Conservation (phyloP, 257 asterid genomes). For the Solanum virginianum region DNA sequence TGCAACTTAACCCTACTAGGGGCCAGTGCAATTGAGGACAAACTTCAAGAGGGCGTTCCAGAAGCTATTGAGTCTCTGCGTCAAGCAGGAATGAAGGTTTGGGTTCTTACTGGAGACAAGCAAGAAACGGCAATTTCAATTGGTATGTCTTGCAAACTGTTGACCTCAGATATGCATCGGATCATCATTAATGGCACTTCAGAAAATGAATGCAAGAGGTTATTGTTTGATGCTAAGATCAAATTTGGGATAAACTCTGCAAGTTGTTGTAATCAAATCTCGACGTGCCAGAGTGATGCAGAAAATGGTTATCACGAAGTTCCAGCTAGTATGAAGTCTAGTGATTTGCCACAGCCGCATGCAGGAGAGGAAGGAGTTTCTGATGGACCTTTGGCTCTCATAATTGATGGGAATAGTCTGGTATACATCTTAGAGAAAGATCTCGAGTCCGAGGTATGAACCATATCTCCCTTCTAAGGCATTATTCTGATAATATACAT, state of each 20-base stretch:
- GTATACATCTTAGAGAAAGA: constrained; percentile 94
- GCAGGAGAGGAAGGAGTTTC: constrained; percentile 31
- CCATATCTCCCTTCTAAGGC: neutral
- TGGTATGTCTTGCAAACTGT: constrained; percentile 88
- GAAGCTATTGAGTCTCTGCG: constrained; percentile 92
- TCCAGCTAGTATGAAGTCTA: constrained; percentile 32
- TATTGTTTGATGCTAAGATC: constrained; percentile 68
- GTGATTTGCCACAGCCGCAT: constrained; percentile 24
- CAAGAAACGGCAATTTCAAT: constrained; percentile 98
- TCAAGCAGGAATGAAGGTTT: constrained; percentile 94
- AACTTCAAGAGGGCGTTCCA: constrained; percentile 92
- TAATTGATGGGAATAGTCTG: constrained; percentile 96
- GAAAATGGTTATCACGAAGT: constrained; percentile 42
- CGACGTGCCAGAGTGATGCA: constrained; percentile 22
- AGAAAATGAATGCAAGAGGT: constrained; percentile 76
- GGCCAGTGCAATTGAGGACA: constrained; percentile 97
- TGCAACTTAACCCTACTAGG: constrained; percentile 82
- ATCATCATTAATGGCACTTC: constrained; percentile 83
- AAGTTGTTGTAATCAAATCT: constrained; percentile 16
- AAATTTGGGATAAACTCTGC: constrained; percentile 40
- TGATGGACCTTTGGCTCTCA: constrained; percentile 57
- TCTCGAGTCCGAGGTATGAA: constrained; percentile 67
- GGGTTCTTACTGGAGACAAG: constrained; percentile 99
- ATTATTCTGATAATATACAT: neutral
- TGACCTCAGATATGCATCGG: constrained; percentile 88